Percentiles rank a stretch among this genome's conserved stretches.
Evolutionary conservation across 2,329 filamentous ascomycete species (phyloP).

Genomic region (Paecilomyces fulvus): DNA sequence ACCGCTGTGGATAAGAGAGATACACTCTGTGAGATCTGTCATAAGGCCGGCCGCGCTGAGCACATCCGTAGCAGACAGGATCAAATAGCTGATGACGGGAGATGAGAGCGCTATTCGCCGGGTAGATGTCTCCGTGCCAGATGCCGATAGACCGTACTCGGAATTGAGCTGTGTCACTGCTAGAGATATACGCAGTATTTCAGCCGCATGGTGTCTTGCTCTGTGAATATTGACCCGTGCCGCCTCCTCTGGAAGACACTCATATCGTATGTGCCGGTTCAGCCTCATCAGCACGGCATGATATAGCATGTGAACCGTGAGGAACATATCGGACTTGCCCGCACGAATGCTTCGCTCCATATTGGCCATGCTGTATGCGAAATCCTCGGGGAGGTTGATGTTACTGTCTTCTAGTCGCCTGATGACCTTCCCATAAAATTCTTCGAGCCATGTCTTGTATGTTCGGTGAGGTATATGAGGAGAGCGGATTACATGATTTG

Average conservation of each 20-base stretch:
- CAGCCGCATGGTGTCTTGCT: constrained; percentile 45
- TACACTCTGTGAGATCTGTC: constrained; percentile 42
- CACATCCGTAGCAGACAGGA: constrained; percentile 58
- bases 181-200: constrained; percentile 43
- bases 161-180: constrained; percentile 28
- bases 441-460: constrained; percentile 41
- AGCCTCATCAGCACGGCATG: constrained; percentile 56
- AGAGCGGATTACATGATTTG: constrained; percentile 50
- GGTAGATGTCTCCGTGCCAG: constrained; percentile 9
- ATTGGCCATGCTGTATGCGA: constrained; percentile 50
- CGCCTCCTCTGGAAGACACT: constrained; percentile 33
- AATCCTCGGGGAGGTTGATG: constrained; percentile 45
- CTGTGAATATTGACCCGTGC: constrained; percentile 40
- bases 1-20: constrained; percentile 48
- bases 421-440: constrained; percentile 46
- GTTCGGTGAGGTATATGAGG: constrained; percentile 35
- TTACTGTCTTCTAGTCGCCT: constrained; percentile 52
- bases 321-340: constrained; percentile 50
- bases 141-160: constrained; percentile 13
- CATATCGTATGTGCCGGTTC: constrained; percentile 50
- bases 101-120: constrained; percentile 40
- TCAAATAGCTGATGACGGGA: constrained; percentile 55
- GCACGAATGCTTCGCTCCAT: constrained; percentile 47
- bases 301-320: constrained; percentile 60
- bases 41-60: constrained; percentile 53